Evolutionary conservation across 2,329 filamentous ascomycete genomes (phyloP).

Genomic region (Ophiostoma piceae): DNA sequence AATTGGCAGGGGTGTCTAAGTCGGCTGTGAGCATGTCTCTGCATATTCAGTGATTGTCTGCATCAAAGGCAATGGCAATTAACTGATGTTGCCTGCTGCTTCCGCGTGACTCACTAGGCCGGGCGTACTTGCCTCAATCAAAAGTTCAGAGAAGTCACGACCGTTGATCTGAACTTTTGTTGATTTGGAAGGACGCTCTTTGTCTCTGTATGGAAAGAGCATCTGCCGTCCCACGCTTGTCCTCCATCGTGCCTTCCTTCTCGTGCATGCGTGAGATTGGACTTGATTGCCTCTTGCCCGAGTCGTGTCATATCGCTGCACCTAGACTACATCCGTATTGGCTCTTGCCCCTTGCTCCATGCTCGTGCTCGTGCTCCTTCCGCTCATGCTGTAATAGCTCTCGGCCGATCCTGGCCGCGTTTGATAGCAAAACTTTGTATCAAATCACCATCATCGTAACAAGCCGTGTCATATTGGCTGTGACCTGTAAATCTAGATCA

Average conservation of each 20-base stretch:
- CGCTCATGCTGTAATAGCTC: not conserved
- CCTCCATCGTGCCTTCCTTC: not conserved
- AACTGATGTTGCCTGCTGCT: not conserved
- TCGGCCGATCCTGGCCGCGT: slow-evolving; percentile 7
- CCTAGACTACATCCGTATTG: not conserved
- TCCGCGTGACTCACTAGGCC: slow-evolving; percentile 6
- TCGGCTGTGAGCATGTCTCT: not conserved
- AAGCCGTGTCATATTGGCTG: not conserved
- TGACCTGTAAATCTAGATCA: not conserved
- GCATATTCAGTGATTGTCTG: too few relatives aligned
- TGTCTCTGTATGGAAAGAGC: not conserved
- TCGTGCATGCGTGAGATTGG: not conserved
- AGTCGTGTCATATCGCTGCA: not conserved
- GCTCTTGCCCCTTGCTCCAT: not conserved
- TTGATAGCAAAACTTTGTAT: not conserved
- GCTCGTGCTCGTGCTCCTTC: not conserved
- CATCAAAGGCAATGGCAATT: not conserved
- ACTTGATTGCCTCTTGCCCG: not conserved
- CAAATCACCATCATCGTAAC: not conserved
- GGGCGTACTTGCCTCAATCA: not conserved
- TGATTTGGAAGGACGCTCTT: not conserved
- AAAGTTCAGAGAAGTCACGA: too few relatives aligned
- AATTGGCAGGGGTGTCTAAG: not conserved
- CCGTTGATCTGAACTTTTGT: not conserved
- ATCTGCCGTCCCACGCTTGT: not conserved